phyloP scores from a whole-genome alignment of 202 grass and related monocot genomes.

The Panicum hallii region DNA sequence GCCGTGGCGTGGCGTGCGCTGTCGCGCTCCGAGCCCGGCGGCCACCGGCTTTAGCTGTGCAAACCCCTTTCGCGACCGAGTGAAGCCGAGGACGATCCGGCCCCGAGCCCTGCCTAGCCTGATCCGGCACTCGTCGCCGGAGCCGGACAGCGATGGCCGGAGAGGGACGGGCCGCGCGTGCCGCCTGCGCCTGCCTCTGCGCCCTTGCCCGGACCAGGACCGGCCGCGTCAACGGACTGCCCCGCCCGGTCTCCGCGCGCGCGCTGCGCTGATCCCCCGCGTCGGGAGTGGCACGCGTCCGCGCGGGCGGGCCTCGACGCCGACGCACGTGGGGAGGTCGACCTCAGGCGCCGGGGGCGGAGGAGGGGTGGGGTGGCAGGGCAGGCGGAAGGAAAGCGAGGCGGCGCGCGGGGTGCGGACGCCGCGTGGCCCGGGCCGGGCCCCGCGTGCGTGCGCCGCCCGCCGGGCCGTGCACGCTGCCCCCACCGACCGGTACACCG shows the following conservation, averaged over 20 bases:
- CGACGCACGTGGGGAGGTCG: conserved; percentile 26
- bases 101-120: background rate
- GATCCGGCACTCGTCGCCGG: background rate
- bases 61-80: too few relatives aligned
- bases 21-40: background rate
- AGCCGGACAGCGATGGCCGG: background rate
- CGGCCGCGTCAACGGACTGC: conserved; percentile 17
- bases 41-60: too few relatives aligned
- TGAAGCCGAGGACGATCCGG: background rate
- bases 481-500: conserved; percentile 21
- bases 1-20: background rate
- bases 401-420: background rate
- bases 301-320: background rate
- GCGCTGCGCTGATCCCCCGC: background rate
- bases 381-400: conserved; percentile 38
- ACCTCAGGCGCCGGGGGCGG: background rate
- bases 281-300: conserved; percentile 1
- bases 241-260: background rate
- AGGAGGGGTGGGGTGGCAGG: too few relatives aligned
- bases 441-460: background rate
- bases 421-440: background rate
- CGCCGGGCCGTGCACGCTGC: background rate
- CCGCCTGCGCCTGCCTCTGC: too few relatives aligned
- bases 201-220: background rate
- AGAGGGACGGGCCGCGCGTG: background rate